Base-by-base conservation (phyloP, 2,329 filamentous ascomycete genomes). In the Ophioceras dolichostomum region DNA sequence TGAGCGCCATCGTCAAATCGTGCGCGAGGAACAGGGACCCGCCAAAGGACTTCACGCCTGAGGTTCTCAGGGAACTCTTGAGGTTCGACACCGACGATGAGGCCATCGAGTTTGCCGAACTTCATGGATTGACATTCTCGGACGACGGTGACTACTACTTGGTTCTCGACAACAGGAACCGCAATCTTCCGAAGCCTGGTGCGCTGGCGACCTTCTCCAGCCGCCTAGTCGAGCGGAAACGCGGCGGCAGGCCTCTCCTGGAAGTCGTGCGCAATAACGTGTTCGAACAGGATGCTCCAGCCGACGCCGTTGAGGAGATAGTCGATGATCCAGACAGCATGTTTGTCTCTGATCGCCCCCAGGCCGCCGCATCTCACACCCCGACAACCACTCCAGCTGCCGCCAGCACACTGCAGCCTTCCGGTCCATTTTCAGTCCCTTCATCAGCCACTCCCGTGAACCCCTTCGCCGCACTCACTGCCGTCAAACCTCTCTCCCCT, bases 51-150 rank as follows among this genome's bases (percentile, higher is more conserved):
- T 66, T 79, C 32, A 78, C 73, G 1, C 64, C 73, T 0, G 53
- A 60, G 1, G 65, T 64, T 5, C 54, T 80, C 19, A 77, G 77
- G 47, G 57, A 55, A 8, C 69, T 72, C 42, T 59, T 81, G n/a
- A 63, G 66, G 13, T 87, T 85, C 44, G 83, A 85, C 43, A 74
- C 70, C 0, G 68, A 79, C 39, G 57, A 70, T 22, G 76, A 86
- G 40, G 79, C 83, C 8, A 64, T 81, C 13, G 63, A 68, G 1
- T 79, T 85, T 53, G 75, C 74, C 1, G 66, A 73, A 45, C 56
- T 67, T n/a, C 71, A 77, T 40, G 64, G 64, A 8, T 58, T 79
- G 21, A 57, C 63, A 17, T 76, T 79, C 37, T 64, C 31, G 42
- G 56, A 46, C 45, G 67, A 45, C 39, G 55, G 49, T 39, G 42